Conservation (phyloP, 495 filamentous ascomycete genomes). For the Trichoderma erinaceum region DNA sequence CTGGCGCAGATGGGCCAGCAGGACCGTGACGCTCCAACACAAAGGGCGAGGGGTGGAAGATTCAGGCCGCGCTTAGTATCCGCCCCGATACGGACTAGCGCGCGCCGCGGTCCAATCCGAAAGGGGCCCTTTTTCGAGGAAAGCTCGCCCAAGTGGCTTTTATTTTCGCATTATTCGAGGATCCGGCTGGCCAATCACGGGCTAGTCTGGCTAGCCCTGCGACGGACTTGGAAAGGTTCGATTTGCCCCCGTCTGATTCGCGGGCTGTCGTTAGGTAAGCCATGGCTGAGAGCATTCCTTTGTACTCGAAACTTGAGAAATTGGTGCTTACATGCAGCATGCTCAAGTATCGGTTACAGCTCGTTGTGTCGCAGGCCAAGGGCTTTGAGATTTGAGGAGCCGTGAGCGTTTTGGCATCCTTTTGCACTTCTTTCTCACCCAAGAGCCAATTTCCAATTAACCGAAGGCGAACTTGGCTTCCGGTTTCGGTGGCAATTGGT, state of each 20-base stretch:
- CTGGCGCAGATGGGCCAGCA: slow-evolving; percentile 24
- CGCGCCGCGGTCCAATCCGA: not conserved
- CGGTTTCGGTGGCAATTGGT: no score
- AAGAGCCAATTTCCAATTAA: not conserved
- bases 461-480: slow-evolving; percentile 2
- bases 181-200: not conserved
- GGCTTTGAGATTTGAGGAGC: no score
- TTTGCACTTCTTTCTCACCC: slow-evolving; percentile 9
- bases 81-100: not conserved
- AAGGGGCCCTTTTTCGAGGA: not conserved
- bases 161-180: slow-evolving; percentile 4
- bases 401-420: not conserved
- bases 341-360: no score
- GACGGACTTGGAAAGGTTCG: not conserved
- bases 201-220: slow-evolving; percentile 10
- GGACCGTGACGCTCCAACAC: slow-evolving; percentile 23
- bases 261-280: not conserved
- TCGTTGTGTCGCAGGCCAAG: no score
- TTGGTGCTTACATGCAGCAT: not conserved
- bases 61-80: slow-evolving; percentile 15
- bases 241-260: not conserved
- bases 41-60: slow-evolving; percentile 20
- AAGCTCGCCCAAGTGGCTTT: not conserved
- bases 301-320: not conserved
- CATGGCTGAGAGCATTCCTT: not conserved